Evolutionary conservation across 768 basidiomycete genomes (phyloP).

Genomic region (Hypholoma fasciculare): DNA sequence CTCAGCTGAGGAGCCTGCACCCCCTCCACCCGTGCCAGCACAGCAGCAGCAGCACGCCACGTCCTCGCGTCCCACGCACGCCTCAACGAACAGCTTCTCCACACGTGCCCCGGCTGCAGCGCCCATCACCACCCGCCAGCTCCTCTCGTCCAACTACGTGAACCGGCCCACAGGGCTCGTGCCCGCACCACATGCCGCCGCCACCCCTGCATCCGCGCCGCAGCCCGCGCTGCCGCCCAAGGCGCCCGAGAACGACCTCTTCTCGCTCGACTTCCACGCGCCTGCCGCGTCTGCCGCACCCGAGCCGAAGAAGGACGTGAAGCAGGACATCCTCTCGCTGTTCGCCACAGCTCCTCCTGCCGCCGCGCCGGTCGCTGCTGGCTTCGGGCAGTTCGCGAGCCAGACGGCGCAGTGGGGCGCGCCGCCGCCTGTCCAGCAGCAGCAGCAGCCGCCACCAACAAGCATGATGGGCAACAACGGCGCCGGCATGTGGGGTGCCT

Average conservation of each 20-base stretch:
- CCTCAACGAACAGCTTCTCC: conserved; percentile 27
- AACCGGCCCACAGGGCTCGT: conserved; percentile 23
- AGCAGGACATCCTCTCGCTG: conserved; percentile 84
- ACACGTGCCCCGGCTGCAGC: conserved; percentile 27
- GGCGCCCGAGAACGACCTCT: conserved; percentile 60
- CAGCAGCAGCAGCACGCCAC: conserved; percentile 23
- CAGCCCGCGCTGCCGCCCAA: conserved; percentile 29
- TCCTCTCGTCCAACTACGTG: conserved; percentile 46
- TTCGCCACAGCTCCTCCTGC: conserved; percentile 55
- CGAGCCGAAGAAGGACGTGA: conserved; percentile 65
- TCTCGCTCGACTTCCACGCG: conserved; percentile 84
- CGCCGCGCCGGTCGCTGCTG: conserved; percentile 27
- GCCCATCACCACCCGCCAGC: conserved; percentile 39
- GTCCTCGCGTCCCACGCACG: conserved; percentile 29
- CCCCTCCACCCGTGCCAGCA: conserved; percentile 19
- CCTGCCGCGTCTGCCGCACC: conserved; percentile 38
- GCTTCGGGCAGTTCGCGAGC: conserved; percentile 37
- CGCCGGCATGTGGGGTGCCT: conserved; percentile 63
- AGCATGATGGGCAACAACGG: conserved; percentile 59
- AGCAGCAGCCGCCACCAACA: conserved; percentile 19
- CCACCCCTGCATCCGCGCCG: conserved; percentile 7
- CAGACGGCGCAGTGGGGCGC: conserved; percentile 31
- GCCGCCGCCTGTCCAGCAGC: conserved; percentile 20
- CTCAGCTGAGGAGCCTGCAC: conserved; percentile 23
- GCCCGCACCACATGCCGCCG: conserved; percentile 15